Evolutionary conservation across 768 basidiomycete genomes (phyloP), one percentile per base, ranked within the genome.

Genomic region (Kwoniella bestiolae): DNA sequence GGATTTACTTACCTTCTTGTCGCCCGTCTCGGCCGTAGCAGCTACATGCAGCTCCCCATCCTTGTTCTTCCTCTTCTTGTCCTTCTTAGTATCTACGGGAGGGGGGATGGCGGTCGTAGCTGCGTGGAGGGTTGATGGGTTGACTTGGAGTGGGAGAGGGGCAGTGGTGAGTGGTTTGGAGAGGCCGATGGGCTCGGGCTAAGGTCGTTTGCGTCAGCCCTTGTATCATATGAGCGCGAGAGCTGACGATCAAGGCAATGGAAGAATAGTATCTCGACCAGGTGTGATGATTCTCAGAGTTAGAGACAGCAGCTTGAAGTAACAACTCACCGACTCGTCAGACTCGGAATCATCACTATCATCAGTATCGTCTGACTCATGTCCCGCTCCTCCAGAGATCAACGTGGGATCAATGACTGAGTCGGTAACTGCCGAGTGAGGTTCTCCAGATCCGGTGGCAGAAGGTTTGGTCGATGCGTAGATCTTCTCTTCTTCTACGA

Each of bases 401-500:
- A 61, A 44, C 7, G 60, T 38, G 8, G 60, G 60, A 38, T 57
- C 63, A 16, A 65, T 51, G 28, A 38, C 50, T 4, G 57, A 57
- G 2, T 57, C 38, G 38, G 49, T 34, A 38, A 7, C 46, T 29
- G 35, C 18, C 23, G 52, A n/a, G 2, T 5, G 7, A n/a, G 52
- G 2, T 55, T 11, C 7, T 18, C 32, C 32, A 34, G 49, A 8
- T 26, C 49, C 49, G 6, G 29, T 23, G 3, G 9, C 32, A 34
- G 29, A 6, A 18, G 47, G 49, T 50, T 61, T 61, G 21, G 34
- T 38, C 2, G 60, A 0, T 32, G 47, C 35, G 56, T 71, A 69
- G 18, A 57, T 65, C 16, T 63, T 84, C 78, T 91, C 88, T 50
- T 88, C 85, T 34, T 83, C 83, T 8, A 87, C 84, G 74, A 90